phyloP scores from a whole-genome alignment of 1,139 yeast genomes.

The Candida pseudoviswanathii region DNA sequence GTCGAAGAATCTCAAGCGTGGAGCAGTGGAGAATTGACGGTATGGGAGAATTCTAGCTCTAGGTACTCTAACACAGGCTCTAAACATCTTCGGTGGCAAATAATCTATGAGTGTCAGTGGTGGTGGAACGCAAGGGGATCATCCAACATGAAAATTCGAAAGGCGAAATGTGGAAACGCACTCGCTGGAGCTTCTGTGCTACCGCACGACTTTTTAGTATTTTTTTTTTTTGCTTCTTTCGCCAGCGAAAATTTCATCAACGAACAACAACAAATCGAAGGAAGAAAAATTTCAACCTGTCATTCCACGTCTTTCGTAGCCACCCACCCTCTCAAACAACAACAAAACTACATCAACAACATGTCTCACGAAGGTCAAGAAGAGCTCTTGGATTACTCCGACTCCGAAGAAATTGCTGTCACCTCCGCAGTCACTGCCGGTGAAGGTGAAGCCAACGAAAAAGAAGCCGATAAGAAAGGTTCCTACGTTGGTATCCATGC shows the following conservation, averaged over 20 bases:
- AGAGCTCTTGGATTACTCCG: constrained; percentile 98
- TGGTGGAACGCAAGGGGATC: not conserved
- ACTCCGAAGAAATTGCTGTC: constrained; percentile 91
- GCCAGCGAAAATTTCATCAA: constrained; percentile 3
- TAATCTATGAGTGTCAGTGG: no score
- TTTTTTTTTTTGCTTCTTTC: constrained; percentile 1
- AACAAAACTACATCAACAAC: not conserved
- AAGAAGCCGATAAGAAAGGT: constrained; percentile 85
- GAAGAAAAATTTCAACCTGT: not conserved
- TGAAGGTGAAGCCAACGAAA: constrained; percentile 46
- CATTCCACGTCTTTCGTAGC: not conserved
- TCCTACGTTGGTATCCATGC: constrained; percentile 98
- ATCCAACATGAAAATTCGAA: not conserved
- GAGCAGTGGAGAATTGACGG: constrained; percentile 3
- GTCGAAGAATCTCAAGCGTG: constrained; percentile 10
- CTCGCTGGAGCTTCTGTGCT: not conserved
- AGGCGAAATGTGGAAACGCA: not conserved
- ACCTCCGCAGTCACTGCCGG: constrained; percentile 51
- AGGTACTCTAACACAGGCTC: not conserved
- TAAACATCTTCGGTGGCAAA: constrained; percentile 4
- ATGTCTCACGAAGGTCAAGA: constrained; percentile 97
- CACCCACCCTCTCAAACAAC: constrained; percentile 1
- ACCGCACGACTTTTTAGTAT: constrained; percentile 1
- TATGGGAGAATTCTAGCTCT: not conserved
- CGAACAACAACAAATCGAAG: constrained; percentile 4